These are phyloP conservation scores for Saccharomycopsis phalli DNA, from an alignment of 1,139 yeast genomes.

Conservation along the genomic window DNA sequence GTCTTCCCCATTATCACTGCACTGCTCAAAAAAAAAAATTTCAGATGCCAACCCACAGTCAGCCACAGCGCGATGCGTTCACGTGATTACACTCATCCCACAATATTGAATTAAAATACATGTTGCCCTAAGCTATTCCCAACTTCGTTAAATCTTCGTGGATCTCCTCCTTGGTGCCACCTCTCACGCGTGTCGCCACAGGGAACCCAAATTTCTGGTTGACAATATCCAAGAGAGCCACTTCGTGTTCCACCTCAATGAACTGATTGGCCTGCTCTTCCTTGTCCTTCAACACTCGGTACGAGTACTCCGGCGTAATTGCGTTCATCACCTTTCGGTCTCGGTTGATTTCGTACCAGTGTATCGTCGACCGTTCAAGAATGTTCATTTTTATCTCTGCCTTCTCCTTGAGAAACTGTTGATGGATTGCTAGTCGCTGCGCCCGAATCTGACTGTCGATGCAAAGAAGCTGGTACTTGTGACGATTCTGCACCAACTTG, in stretches of 20 bases:
- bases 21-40: neutral
- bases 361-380: slow-evolving; percentile 67
- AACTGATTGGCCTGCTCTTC: slow-evolving; percentile 44
- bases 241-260: slow-evolving; percentile 44
- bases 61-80: neutral
- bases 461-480: slow-evolving; percentile 66
- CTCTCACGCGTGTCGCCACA: slow-evolving; percentile 43
- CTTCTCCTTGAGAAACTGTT: slow-evolving; percentile 63
- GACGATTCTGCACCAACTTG: slow-evolving; percentile 55
- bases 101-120: neutral
- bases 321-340: slow-evolving; percentile 84
- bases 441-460: slow-evolving; percentile 78
- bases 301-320: slow-evolving; percentile 40
- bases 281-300: slow-evolving; percentile 27
- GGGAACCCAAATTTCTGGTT: slow-evolving; percentile 55
- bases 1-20: neutral
- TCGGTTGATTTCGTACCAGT: slow-evolving; percentile 88
- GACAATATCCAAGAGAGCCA: slow-evolving; percentile 50
- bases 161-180: slow-evolving; percentile 43
- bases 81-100: neutral
- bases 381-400: slow-evolving; percentile 61
- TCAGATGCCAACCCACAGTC: neutral
- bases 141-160: slow-evolving; percentile 40
- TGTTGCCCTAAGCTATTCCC: slow-evolving; percentile 27
- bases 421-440: slow-evolving; percentile 72